These are phyloP conservation scores for Helianthus annuus DNA, from an alignment of 129 eudicot genomes.

Conservation along the genomic window DNA sequence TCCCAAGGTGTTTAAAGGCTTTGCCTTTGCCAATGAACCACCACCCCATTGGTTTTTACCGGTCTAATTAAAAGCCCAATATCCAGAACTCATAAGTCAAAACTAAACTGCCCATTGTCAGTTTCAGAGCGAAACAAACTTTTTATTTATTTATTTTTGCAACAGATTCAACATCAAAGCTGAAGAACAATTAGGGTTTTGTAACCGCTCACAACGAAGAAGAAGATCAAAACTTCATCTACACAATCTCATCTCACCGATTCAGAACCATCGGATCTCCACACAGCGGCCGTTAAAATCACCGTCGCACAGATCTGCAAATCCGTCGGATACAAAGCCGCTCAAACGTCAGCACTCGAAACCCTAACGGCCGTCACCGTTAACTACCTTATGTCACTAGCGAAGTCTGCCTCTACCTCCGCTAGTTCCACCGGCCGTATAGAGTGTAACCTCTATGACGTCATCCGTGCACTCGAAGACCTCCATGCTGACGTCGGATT, in stretches of 20 bases:
- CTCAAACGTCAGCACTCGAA: constrained; percentile 48
- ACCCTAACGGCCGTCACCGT: constrained; percentile 33
- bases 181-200: constrained; percentile 28
- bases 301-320: constrained; percentile 66
- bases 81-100: background rate
- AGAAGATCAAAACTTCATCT: constrained; percentile 23
- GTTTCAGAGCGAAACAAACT: background rate
- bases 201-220: background rate
- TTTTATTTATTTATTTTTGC: background rate
- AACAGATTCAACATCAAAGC: background rate
- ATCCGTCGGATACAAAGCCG: constrained; percentile 45
- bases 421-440: constrained; percentile 54
- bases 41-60: too few species aligned
- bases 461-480: constrained; percentile 46
- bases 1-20: too few species aligned
- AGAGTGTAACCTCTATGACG: constrained; percentile 48
- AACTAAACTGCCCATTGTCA: constrained; percentile 7
- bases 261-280: constrained; percentile 29
- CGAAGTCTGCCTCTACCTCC: constrained; percentile 35
- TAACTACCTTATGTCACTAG: constrained; percentile 26
- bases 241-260: background rate
- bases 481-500: constrained; percentile 47
- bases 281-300: constrained; percentile 28
- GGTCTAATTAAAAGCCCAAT: background rate
- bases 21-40: too few species aligned